Evolutionary conservation across 495 filamentous ascomycete species (phyloP).

Genomic region (Recurvomyces mirabilis): DNA sequence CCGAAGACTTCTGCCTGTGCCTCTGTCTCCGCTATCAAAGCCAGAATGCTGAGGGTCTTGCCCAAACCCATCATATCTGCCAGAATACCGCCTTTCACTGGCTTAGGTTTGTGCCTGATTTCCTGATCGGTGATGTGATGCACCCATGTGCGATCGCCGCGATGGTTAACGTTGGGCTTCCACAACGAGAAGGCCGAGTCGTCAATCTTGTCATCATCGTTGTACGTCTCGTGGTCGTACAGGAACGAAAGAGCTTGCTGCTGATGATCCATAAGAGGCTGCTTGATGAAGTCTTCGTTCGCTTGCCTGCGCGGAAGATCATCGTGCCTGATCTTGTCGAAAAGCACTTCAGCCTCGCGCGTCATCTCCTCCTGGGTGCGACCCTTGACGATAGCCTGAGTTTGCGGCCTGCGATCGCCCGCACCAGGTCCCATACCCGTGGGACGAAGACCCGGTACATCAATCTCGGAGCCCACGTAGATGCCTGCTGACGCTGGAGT

Average conservation of each 20-base stretch:
- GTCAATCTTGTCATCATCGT: constrained; percentile 39
- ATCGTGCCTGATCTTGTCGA: constrained; percentile 64
- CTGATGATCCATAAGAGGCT: constrained; percentile 72
- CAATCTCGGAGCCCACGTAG: not conserved
- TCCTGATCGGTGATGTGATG: constrained; percentile 73
- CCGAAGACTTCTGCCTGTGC: constrained; percentile 49
- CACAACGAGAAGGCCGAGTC: constrained; percentile 50
- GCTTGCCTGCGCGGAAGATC: constrained; percentile 67
- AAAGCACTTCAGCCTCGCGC: constrained; percentile 73
- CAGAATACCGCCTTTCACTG: constrained; percentile 74
- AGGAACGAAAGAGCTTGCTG: constrained; percentile 87
- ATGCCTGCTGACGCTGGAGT: too few species aligned
- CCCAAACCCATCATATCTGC: constrained; percentile 98
- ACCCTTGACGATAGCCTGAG: too few species aligned
- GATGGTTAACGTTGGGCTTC: constrained; percentile 34
- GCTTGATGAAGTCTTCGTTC: constrained; percentile 43
- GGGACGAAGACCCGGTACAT: constrained; percentile 53
- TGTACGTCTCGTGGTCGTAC: constrained; percentile 61
- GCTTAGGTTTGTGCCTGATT: constrained; percentile 50
- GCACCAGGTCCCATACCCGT: constrained; percentile 14
- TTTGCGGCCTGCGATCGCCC: constrained; percentile 4
- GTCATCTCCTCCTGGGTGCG: constrained; percentile 75
- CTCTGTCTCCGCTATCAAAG: constrained; percentile 55
- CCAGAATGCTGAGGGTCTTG: constrained; percentile 83
- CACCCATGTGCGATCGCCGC: constrained; percentile 48